Base-by-base conservation (phyloP, 768 basidiomycete genomes). In the Tephrocybe sp. region DNA sequence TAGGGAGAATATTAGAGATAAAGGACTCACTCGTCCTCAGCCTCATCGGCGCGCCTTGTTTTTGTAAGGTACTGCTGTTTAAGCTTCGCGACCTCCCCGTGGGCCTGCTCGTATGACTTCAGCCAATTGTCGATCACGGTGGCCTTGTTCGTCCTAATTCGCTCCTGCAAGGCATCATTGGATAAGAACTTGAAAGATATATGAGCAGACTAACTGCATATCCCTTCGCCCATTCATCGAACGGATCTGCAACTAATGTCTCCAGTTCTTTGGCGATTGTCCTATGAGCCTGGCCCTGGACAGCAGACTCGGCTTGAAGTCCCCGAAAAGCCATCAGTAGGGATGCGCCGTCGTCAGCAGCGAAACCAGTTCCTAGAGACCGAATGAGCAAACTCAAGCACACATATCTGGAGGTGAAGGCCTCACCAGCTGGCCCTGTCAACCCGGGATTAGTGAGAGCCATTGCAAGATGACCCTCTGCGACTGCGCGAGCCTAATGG, bases 21-120 rank as follows among this genome's bases (percentile, higher is more conserved):
- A 52, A 31, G 24, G 23, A 74, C 91, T 60, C 67, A 95, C 94
- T 95, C 93, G 64, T 97, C 94, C 64, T 92, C 92, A 7, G 87
- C 86, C 61, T 97, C 94, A 58, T 97, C 94, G 13, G 94, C 93
- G 33, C 80, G 79, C 46, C 90, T 80, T 0, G 80, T 84, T 66
- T 93, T 95, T 25, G 76, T 67, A 10, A 91, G 65, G 61, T 95
- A 95, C 46, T 80, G 74, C 44, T 84, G 77, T 68, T 89, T 92
- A 54, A 93, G 69, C 66, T 86, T 86, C 36, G 73, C 64, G 4
- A 91, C 86, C 45, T 88, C 84, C 18, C 65, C 74, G 21, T 85
- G 79, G 0, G 80, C 75, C 33, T 83, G 76, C 54, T 90, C 88
- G 56, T 93, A 94, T 2, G 78, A 71, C 34, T 73, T 75, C 45